Conservation (phyloP, 306 rosid species). For the Vicia faba region DNA sequence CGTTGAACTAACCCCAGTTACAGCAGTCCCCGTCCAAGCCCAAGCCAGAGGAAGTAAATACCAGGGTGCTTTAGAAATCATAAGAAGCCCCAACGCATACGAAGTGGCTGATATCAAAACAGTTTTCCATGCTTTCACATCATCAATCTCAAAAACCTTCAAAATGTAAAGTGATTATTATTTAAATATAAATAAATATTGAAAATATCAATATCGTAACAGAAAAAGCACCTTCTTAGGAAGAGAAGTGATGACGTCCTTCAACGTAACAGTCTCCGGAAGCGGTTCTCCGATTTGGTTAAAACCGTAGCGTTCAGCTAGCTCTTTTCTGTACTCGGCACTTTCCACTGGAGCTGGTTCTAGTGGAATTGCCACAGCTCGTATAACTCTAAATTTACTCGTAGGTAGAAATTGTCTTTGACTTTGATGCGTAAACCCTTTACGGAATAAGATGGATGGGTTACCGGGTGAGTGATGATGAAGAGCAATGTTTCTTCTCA, state of each 20-base stretch:
- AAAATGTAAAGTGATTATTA: slow-evolving; percentile 17
- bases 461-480: slow-evolving; percentile 57
- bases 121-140: slow-evolving; percentile 78
- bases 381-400: slow-evolving; percentile 50
- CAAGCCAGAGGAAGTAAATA: slow-evolving; percentile 98
- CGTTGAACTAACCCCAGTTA: slow-evolving; percentile 86
- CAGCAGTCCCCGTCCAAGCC: slow-evolving; percentile 99
- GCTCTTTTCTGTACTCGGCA: slow-evolving; percentile 64
- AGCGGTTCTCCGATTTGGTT: slow-evolving; percentile 77
- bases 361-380: slow-evolving; percentile 76
- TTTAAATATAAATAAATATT: background rate
- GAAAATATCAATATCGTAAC: background rate
- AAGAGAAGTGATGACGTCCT: slow-evolving; percentile 74
- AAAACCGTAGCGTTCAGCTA: slow-evolving; percentile 82
- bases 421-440: slow-evolving; percentile 45
- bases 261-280: slow-evolving; percentile 69
- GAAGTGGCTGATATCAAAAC: slow-evolving; percentile 83
- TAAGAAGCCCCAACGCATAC: slow-evolving; percentile 73
- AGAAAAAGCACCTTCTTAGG: slow-evolving; percentile 94
- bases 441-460: slow-evolving; percentile 44
- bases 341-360: slow-evolving; percentile 57
- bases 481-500: slow-evolving; percentile 44
- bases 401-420: slow-evolving; percentile 39
- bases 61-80: slow-evolving; percentile 95
- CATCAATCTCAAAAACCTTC: slow-evolving; percentile 88